Evolutionary conservation across 169 alveolate genomes (phyloP).

Genomic region (Ichthyophthirius multifiliis): DNA sequence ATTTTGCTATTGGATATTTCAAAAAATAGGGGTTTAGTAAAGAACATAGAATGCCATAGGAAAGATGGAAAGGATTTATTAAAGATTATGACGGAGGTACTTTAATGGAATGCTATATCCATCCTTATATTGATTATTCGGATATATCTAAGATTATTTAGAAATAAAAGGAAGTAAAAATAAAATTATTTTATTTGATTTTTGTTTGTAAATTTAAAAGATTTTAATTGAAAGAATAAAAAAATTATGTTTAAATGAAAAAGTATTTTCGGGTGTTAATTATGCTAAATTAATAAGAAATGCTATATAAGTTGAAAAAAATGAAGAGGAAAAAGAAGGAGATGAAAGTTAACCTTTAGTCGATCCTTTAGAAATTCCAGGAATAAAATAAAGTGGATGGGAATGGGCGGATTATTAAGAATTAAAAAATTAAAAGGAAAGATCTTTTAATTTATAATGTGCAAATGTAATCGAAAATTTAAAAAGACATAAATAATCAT

Average conservation of each 20-base stretch:
- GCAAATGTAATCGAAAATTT: constrained; percentile 38
- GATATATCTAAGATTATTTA: constrained; percentile 90
- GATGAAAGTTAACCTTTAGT: constrained; percentile 29
- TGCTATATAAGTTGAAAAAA: not conserved
- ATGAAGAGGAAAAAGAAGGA: constrained; percentile 13
- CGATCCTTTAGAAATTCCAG: constrained; percentile 55
- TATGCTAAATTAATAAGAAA: not conserved
- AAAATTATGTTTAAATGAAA: constrained; percentile 70
- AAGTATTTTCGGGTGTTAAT: constrained; percentile 82
- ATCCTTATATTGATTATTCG: constrained; percentile 91
- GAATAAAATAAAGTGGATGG: constrained; percentile 77
- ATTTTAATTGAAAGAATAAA: constrained; percentile 64
- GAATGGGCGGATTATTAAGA: constrained; percentile 55
- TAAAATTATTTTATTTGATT: not conserved
- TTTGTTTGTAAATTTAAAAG: constrained; percentile 24
- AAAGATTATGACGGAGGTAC: constrained; percentile 99
- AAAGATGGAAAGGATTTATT: constrained; percentile 97
- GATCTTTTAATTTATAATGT: constrained; percentile 30
- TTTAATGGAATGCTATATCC: constrained; percentile 96
- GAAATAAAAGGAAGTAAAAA: constrained; percentile 86
- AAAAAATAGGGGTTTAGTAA: constrained; percentile 97
- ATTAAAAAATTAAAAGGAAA: constrained; percentile 47
- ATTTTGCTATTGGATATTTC: constrained; percentile 97
- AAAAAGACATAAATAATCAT: constrained; percentile 54
- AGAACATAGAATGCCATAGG: constrained; percentile 93